Base-by-base conservation (phyloP, 805 yeast species). In the Danielia reshetovae region DNA sequence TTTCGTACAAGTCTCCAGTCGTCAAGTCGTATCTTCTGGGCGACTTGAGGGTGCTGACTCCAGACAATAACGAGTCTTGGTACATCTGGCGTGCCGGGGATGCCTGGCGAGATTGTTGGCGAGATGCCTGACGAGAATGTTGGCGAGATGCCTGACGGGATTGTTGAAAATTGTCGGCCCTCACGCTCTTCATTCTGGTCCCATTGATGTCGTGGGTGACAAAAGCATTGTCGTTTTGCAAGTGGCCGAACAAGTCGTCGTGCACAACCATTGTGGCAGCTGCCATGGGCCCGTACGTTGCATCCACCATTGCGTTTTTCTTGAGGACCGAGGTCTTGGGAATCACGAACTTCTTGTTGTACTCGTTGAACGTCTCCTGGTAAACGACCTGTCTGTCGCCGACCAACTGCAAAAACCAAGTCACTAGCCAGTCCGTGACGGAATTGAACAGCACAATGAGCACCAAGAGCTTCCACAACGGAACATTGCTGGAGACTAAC, bases 301-400 rank as follows among this genome's bases (percentile, higher is more conserved):
- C 79, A 55, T 77, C 84, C 5, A 81, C 65, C 15, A 73, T 65
- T 5, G 73, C 86, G 45, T 84, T 86, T 45, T 78, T 74, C 30
- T 68, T 66, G 30, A 63, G 55, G 8, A 68, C 67, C 7, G 76
- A 65, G 2, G 74, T 58, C 32, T 70, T 69, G 3, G 87, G 88
- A 23, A 70, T 70, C 12, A 81, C 81, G 42, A 68, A 75, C 51
- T 84, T 83, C 19, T 68, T 56, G 45, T 79, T 72, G 48, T 78
- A 78, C 48, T 85, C 93, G 24, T 70, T 70, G 39, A 79, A 62
- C 42, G 75, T 73, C 49, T 82, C 86, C 39, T 72, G 74, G 38
- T 70, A 69, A 4, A 84, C 52, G 7, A 81, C 62, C 35, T 74
- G 76, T 42, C 78, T 80, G 55, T 84, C 89, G 27, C 70, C 60